phyloP scores from a whole-genome alignment of 2,329 filamentous ascomycete genomes.

The Apiospora arundinis region DNA sequence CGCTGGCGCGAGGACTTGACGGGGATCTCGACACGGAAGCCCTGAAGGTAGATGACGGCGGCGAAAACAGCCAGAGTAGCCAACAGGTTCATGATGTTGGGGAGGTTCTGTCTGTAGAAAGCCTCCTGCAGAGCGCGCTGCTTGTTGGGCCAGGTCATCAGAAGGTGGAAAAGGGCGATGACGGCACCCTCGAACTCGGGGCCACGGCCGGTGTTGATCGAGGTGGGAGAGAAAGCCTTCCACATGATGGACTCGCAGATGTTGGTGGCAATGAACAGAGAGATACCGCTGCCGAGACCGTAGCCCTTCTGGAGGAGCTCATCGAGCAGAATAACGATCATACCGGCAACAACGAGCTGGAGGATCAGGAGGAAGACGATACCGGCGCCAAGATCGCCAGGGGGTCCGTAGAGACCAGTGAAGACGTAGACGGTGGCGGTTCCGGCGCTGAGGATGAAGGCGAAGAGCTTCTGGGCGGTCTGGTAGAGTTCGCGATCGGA shows the following conservation, averaged over 20 bases:
- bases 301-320: conserved; percentile 99
- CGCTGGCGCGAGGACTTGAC: conserved; percentile 99
- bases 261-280: conserved; percentile 99
- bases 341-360: conserved; percentile 94
- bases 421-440: conserved; percentile 98
- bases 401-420: conserved; percentile 95
- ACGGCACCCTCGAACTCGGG: conserved; percentile 99
- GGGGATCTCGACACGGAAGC: conserved; percentile 99
- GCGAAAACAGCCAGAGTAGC: conserved; percentile 93
- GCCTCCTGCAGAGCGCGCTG: conserved; percentile 97
- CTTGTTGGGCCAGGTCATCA: conserved; percentile 99
- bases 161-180: conserved; percentile 95
- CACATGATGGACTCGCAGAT: conserved; percentile 99
- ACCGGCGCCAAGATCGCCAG: conserved; percentile 94
- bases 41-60: conserved; percentile 98
- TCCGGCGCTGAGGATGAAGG: conserved; percentile 96
- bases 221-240: conserved; percentile 99
- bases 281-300: conserved; percentile 97
- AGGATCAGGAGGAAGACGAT: conserved; percentile 98
- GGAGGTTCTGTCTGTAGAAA: conserved; percentile 98
- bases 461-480: conserved; percentile 98
- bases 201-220: conserved; percentile 98
- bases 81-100: conserved; percentile 98
- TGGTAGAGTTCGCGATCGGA: conserved; percentile 99
- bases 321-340: conserved; percentile 98